Conservation (phyloP, 1,139 yeast genomes). For the Scheffersomyces segobiensis region DNA sequence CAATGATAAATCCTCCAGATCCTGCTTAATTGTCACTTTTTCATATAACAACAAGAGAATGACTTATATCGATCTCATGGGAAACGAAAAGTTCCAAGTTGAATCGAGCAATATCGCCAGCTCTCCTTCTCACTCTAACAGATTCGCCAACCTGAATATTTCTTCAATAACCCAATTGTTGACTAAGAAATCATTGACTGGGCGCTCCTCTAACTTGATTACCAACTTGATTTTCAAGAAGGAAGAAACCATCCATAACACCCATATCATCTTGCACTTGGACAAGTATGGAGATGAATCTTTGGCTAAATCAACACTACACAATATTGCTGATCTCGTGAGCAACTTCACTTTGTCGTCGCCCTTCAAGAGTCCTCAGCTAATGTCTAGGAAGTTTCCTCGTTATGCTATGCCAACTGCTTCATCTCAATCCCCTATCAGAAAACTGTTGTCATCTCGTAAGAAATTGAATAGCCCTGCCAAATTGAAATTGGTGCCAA, state of each 20-base stretch:
- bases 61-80: constrained; percentile 34
- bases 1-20: constrained; percentile 25
- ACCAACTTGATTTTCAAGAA: constrained; percentile 30
- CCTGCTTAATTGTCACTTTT: constrained; percentile 29
- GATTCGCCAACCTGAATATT: constrained; percentile 30
- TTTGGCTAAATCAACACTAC: constrained; percentile 28
- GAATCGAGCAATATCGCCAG: background rate
- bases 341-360: constrained; percentile 17
- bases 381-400: constrained; percentile 13
- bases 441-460: background rate
- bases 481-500: constrained; percentile 8
- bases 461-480: constrained; percentile 9
- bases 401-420: constrained; percentile 35
- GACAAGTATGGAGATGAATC: constrained; percentile 29
- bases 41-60: constrained; percentile 19
- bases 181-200: constrained; percentile 10
- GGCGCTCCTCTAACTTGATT: constrained; percentile 28
- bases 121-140: constrained; percentile 12
- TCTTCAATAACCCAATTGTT: constrained; percentile 31
- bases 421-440: constrained; percentile 13
- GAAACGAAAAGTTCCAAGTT: constrained; percentile 27
- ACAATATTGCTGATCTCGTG: constrained; percentile 27
- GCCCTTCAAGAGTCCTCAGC: constrained; percentile 6
- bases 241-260: constrained; percentile 11
- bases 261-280: constrained; percentile 30